Base-by-base conservation (phyloP, 2,329 filamentous ascomycete species). In the Blastomyces percursus region DNA sequence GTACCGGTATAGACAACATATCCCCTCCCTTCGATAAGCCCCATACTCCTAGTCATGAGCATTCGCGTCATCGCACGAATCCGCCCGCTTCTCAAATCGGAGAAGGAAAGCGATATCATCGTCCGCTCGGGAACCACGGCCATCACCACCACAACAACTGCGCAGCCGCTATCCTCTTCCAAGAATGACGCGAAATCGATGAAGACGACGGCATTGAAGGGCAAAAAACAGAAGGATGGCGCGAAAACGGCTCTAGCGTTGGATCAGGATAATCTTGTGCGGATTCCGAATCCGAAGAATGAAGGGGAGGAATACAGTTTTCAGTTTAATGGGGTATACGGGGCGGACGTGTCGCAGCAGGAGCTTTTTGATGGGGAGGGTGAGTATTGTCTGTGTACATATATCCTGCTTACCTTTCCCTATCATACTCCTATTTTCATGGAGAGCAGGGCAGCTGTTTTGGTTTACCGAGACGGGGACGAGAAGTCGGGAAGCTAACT, bases 211-310 rank as follows among this genome's bases (percentile, higher is more conserved):
- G 65, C 68, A 19, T 62, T 55, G 44, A 71, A 70, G 59, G 63
- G 40, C 58, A 71, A 70, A 60, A 67, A 69, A 63, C 67, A 67
- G 60, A 67, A 69, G 61, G 63, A 66, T 35, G 55, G 72, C 54
- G 71, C 14, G 24, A 54, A 54, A n/a, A 16, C 12, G 14, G 56
- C 12, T 21, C 38, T 32, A 46, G 38, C 9, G 24, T 19, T 83
- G 56, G 83, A 82, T 67, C 82, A 81, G 67, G 81, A 85, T 24
- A 84, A 83, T 32, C 78, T 95, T 38, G 86, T 97, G 71, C 88
- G 89, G 74, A 95, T 97, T 70, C 93, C 93, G 3, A 96, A 91
- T 72, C 92, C 93, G 0, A 96, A 94, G 79, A 96, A 96, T 71
- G 89, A 90, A 67, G 80, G 83, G 27, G 93, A 97, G 76, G 89